Conservation (phyloP, 1,139 yeast genomes). For the Blastobotrys illinoisensis region DNA sequence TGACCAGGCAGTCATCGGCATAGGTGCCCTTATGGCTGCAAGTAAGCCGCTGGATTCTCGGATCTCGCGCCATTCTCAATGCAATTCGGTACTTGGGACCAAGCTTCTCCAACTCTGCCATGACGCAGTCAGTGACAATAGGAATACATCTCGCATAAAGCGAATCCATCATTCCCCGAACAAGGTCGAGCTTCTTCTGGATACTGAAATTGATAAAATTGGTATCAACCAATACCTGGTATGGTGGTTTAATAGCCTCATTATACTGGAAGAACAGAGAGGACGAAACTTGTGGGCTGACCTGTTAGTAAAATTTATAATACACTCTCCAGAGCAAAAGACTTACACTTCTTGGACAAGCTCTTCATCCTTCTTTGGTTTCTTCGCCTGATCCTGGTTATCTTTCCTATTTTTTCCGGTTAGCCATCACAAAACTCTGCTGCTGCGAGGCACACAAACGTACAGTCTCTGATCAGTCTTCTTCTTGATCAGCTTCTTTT, state of each 20-base stretch:
- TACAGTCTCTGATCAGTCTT: conserved; percentile 65
- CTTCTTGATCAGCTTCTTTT: conserved; percentile 72
- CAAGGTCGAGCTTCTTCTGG: conserved; percentile 88
- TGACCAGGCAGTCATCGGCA: conserved; percentile 96
- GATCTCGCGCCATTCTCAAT: conserved; percentile 84
- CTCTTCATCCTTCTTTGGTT: conserved; percentile 60
- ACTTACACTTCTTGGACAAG: conserved; percentile 59
- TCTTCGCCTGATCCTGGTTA: conserved; percentile 33
- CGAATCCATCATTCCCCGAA: conserved; percentile 94
- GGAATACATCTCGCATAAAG: conserved; percentile 94
- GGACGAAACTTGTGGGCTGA: conserved; percentile 86
- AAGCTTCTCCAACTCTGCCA: conserved; percentile 94
- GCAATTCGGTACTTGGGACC: conserved; percentile 96
- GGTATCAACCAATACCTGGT: conserved; percentile 91
- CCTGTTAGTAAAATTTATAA: neutral
- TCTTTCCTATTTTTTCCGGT: conserved; percentile 31
- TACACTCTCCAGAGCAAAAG: neutral
- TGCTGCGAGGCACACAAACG: conserved; percentile 14
- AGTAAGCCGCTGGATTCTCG: conserved; percentile 77
- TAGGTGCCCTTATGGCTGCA: conserved; percentile 94
- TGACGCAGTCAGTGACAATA: conserved; percentile 90
- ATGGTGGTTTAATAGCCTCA: conserved; percentile 92
- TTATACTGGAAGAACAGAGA: conserved; percentile 93
- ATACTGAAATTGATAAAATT: conserved; percentile 94
- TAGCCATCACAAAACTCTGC: neutral